phyloP scores from a whole-genome alignment of 805 yeast species.

The Candida arabinofermentans region DNA sequence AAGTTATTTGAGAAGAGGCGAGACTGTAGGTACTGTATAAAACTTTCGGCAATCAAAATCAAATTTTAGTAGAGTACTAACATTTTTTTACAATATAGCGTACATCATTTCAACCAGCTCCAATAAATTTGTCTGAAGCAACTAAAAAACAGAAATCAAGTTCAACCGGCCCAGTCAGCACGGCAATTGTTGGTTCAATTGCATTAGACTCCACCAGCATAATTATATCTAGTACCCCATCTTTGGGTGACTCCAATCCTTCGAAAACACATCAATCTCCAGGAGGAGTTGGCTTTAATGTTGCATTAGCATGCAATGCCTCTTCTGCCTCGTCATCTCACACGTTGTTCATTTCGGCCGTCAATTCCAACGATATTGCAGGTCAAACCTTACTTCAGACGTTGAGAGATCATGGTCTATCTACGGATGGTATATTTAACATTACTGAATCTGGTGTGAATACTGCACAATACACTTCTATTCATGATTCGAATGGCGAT shows the following conservation, averaged over 20 bases:
- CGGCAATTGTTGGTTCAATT: slow-evolving; percentile 65
- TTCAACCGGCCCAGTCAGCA: slow-evolving; percentile 9
- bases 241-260: slow-evolving; percentile 66
- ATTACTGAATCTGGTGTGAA: slow-evolving; percentile 10
- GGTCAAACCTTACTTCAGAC: slow-evolving; percentile 39
- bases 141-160: not conserved
- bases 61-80: not conserved
- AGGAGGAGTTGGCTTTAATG: slow-evolving; percentile 86
- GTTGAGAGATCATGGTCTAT: slow-evolving; percentile 27
- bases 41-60: not conserved
- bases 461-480: slow-evolving; percentile 74
- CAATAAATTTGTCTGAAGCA: not conserved
- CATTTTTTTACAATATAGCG: not conserved
- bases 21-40: slow-evolving; percentile 3
- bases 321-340: slow-evolving; percentile 25
- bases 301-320: slow-evolving; percentile 58
- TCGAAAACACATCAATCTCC: slow-evolving; percentile 52
- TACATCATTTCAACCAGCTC: not conserved
- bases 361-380: slow-evolving; percentile 53
- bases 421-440: slow-evolving; percentile 38
- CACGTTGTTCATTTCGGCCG: slow-evolving; percentile 44
- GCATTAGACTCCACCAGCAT: slow-evolving; percentile 70
- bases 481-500: slow-evolving; percentile 58
- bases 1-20: slow-evolving; percentile 29
- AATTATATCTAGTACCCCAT: slow-evolving; percentile 25